These are phyloP conservation scores for Trichodelitschia bisporula DNA, from an alignment of 495 filamentous ascomycete genomes.

Conservation along the genomic window DNA sequence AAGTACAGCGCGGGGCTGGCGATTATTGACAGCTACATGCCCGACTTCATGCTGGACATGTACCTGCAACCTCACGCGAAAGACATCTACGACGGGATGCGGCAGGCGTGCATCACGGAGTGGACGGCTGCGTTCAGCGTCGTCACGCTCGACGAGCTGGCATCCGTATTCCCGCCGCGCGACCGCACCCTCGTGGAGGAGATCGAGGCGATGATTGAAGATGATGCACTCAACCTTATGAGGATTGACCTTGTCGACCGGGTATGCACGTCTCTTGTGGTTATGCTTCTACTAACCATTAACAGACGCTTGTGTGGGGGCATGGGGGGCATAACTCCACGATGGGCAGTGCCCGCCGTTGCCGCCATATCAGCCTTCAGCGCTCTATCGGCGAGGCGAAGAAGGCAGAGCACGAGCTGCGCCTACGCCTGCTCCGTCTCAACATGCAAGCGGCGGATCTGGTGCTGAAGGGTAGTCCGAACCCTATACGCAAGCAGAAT, in stretches of 20 bases:
- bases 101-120: conserved; percentile 78
- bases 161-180: conserved; percentile 11
- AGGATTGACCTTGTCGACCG: conserved; percentile 64
- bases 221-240: conserved; percentile 42
- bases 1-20: conserved; percentile 66
- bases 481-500: no score
- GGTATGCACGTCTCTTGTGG: conserved; percentile 28
- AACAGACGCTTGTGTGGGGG: no score
- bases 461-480: conserved; percentile 23
- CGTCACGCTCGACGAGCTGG: conserved; percentile 18
- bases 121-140: conserved; percentile 31
- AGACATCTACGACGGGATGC: conserved; percentile 43
- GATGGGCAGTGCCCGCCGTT: no score
- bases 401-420: conserved; percentile 45
- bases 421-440: conserved; percentile 50
- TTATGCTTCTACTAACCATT: no score
- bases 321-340: no score
- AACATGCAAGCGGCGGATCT: conserved; percentile 49
- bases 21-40: conserved; percentile 54
- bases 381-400: no score
- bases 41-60: conserved; percentile 75
- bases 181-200: conserved; percentile 45
- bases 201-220: conserved; percentile 49
- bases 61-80: conserved; percentile 55
- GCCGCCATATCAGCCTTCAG: no score